Evolutionary conservation across 257 asterid species (phyloP), one percentile per base, ranked within the genome.

Genomic region (Perilla frutescens): DNA sequence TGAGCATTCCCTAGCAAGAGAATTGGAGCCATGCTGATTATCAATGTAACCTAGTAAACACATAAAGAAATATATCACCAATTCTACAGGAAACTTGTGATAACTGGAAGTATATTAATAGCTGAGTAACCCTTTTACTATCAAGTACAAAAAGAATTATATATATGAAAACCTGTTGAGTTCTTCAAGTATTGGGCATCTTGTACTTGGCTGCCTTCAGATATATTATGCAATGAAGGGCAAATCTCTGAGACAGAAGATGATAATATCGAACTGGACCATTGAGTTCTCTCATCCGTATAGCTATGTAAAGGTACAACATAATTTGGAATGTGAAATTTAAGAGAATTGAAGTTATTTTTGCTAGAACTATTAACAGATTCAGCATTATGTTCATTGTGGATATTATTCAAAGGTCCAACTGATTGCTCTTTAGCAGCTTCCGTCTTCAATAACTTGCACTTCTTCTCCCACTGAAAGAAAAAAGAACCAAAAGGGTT

Each of bases 391-490:
- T 81, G 73, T 83, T 87, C 87, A 84, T 81, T 88, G 83, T 91
- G 97, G 98, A 94, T 94, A 94, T 94, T 77, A 81, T 87, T 90
- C 66, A 58, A 72, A 0, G 84, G 83, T 77, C 86, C 92, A 76
- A 2, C 32, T 68, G 96, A 62, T 56, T 79, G 83, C 66, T 78
- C 85, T 62, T 78, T 84, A 79, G 86, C 79, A 69, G 81, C 84
- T 81, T 78, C 90, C 8, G 60, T 83, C 89, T 84, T 84, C 81
- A 81, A 68, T 32, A 81, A 54, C 69, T 80, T 82, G 91, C 94
- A 88, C 81, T 84, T 90, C 69, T 88, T 90, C 88, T 86, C 89
- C 98, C 98, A 94, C 97, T 94, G 79, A 84, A 89, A 72, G 47
- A n/a, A 34, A 73, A 76, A 8, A 66, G 45, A 77, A 80, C 36